Evolutionary conservation across 352 stramenopile genomes (phyloP).

Genomic region (Phytophthora sansomeana): DNA sequence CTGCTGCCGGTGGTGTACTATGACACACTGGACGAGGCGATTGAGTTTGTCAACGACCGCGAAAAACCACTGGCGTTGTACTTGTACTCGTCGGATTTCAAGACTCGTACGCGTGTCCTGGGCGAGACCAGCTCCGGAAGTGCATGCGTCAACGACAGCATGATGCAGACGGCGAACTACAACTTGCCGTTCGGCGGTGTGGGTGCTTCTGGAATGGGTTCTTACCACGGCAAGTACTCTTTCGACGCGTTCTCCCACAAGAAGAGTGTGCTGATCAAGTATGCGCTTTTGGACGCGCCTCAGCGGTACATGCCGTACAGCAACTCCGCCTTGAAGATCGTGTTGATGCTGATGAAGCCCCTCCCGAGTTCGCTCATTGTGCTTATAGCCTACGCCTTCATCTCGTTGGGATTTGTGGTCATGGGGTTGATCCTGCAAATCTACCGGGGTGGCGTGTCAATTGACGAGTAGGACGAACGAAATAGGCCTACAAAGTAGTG

Average conservation of each 20-base stretch:
- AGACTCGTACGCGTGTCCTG: slow-evolving; percentile 43
- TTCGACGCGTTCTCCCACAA: slow-evolving; percentile 85
- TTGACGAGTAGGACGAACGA: slow-evolving; percentile 19
- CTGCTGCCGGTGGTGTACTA: slow-evolving; percentile 93
- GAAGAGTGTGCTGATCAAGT: slow-evolving; percentile 68
- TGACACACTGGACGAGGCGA: slow-evolving; percentile 45
- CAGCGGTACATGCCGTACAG: slow-evolving; percentile 77
- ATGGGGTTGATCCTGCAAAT: slow-evolving; percentile 40
- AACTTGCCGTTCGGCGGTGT: slow-evolving; percentile 87
- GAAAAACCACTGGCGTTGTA: slow-evolving; percentile 91
- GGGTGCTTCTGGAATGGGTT: slow-evolving; percentile 80
- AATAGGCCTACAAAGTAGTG: neutral
- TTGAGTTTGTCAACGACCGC: slow-evolving; percentile 52
- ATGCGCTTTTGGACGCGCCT: slow-evolving; percentile 57
- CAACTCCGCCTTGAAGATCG: slow-evolving; percentile 29
- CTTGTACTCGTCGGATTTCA: slow-evolving; percentile 68
- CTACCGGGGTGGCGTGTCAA: slow-evolving; percentile 15
- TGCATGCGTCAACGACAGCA: slow-evolving; percentile 81
- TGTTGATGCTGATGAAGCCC: slow-evolving; percentile 41
- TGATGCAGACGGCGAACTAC: slow-evolving; percentile 74
- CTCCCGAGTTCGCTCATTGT: slow-evolving; percentile 44
- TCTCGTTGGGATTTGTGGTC: slow-evolving; percentile 36
- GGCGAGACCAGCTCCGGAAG: slow-evolving; percentile 59
- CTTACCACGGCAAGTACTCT: slow-evolving; percentile 83
- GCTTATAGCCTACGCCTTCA: slow-evolving; percentile 39